These are phyloP conservation scores for Boletus tylopilopsis DNA, from an alignment of 768 basidiomycete species.

Conservation along the genomic window DNA sequence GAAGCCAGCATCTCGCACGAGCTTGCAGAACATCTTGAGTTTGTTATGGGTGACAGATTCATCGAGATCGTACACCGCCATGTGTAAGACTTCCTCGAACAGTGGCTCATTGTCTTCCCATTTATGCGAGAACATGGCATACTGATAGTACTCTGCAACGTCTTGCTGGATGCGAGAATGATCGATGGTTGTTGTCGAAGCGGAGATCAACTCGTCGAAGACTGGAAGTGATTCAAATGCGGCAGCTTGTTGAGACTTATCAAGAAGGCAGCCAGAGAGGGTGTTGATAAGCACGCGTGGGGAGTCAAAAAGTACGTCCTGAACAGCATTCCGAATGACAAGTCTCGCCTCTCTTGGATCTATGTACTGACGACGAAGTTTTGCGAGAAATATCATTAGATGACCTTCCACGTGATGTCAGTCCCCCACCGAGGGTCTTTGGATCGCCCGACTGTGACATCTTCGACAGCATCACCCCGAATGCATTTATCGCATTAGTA, in stretches of 20 bases:
- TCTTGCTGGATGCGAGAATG: background rate
- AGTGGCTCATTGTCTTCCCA: slow-evolving; percentile 5
- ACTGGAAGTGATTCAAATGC: slow-evolving; percentile 1
- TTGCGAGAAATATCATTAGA: background rate
- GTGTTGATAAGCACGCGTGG: slow-evolving; percentile 8
- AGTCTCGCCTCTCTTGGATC: background rate
- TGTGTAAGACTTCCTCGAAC: background rate
- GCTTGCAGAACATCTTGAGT: background rate
- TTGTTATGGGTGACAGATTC: background rate
- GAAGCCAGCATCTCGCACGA: background rate
- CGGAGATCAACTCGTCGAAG: slow-evolving; percentile 6
- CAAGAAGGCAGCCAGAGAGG: background rate
- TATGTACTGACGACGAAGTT: background rate
- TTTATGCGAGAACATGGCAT: slow-evolving; percentile 5
- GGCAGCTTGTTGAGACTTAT: background rate
- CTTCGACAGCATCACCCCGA: slow-evolving; percentile 2
- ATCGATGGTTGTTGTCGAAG: background rate
- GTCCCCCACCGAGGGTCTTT: background rate
- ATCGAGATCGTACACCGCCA: slow-evolving; percentile 2
- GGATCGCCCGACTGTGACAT: background rate
- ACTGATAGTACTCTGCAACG: background rate
- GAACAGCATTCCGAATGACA: background rate
- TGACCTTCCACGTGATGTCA: background rate
- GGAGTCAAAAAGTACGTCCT: background rate
- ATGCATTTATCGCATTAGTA: background rate